These are phyloP conservation scores for Nakazawaea pomicola DNA, from an alignment of 805 yeast species.

Conservation along the genomic window DNA sequence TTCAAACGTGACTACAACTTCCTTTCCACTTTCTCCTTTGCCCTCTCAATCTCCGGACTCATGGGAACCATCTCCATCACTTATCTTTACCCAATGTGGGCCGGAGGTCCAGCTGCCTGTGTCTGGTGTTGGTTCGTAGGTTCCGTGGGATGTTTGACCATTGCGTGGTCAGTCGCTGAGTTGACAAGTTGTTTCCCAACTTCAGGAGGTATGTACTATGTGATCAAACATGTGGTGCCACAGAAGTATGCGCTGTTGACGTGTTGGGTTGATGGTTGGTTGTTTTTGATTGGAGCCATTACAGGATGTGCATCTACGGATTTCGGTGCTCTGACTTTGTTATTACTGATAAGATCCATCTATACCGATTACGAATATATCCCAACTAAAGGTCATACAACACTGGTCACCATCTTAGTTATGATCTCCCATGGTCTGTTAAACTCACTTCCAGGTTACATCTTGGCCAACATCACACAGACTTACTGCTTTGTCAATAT, in stretches of 20 bases:
- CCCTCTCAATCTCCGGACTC: conserved; percentile 60
- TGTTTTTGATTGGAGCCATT: conserved; percentile 43
- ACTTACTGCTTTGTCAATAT: conserved; percentile 46
- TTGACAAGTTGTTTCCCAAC: conserved; percentile 49
- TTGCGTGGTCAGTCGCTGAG: conserved; percentile 47
- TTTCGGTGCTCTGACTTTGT: conserved; percentile 46
- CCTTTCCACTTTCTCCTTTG: conserved; percentile 58
- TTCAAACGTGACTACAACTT: conserved; percentile 53
- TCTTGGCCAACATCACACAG: conserved; percentile 45
- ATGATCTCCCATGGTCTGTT: conserved; percentile 42
- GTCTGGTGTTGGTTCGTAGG: conserved; percentile 62
- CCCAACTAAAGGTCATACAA: conserved; percentile 38
- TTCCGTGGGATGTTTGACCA: conserved; percentile 46
- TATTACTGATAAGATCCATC: conserved; percentile 41
- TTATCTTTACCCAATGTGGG: conserved; percentile 37
- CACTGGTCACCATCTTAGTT: conserved; percentile 48
- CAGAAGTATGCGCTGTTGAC: conserved; percentile 43
- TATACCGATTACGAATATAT: conserved; percentile 29
- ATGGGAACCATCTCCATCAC: conserved; percentile 60
- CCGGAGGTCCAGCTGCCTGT: conserved; percentile 60
- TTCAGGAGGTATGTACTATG: conserved; percentile 47
- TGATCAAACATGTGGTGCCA: conserved; percentile 43
- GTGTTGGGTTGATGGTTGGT: conserved; percentile 52
- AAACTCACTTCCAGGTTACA: conserved; percentile 48
- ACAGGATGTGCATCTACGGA: conserved; percentile 49